Percentiles rank a stretch among this genome's conserved stretches.
phyloP scores from a whole-genome alignment of 2,329 filamentous ascomycete genomes.

The Colletotrichum gigasporum region DNA sequence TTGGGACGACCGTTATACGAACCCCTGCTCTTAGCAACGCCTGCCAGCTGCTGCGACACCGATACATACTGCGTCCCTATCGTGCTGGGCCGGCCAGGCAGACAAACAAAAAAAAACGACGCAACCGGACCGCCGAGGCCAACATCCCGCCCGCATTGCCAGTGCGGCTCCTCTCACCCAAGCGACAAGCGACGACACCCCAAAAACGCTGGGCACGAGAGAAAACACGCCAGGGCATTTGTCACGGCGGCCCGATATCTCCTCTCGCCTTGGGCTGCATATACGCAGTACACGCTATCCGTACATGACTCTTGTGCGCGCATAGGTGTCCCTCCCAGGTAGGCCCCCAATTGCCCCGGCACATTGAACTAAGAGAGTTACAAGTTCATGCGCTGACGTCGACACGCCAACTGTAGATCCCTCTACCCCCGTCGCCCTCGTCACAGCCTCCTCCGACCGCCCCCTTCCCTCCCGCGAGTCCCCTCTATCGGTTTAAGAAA shows the following conservation, averaged over 20 bases:
- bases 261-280: background rate
- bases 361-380: slow-evolving; percentile 31
- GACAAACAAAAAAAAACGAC: background rate
- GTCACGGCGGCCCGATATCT: background rate
- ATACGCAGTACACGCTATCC: no score
- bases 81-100: background rate
- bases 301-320: slow-evolving; percentile 30
- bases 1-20: slow-evolving; percentile 21
- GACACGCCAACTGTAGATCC: slow-evolving; percentile 50
- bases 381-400: slow-evolving; percentile 60
- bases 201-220: background rate
- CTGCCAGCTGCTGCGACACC: background rate
- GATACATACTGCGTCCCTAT: background rate
- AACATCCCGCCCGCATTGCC: slow-evolving; percentile 4
- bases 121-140: background rate
- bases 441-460: slow-evolving; percentile 23
- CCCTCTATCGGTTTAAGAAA: slow-evolving; percentile 12
- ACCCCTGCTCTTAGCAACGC: slow-evolving; percentile 22
- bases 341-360: slow-evolving; percentile 29
- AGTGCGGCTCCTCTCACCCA: slow-evolving; percentile 10
- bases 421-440: slow-evolving; percentile 30
- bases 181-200: background rate
- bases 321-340: slow-evolving; percentile 25
- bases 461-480: background rate
- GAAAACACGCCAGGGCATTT: background rate